Percentiles rank a stretch among this genome's conserved stretches.
phyloP scores from a whole-genome alignment of 1,139 yeast species.

The Candida anutae region DNA sequence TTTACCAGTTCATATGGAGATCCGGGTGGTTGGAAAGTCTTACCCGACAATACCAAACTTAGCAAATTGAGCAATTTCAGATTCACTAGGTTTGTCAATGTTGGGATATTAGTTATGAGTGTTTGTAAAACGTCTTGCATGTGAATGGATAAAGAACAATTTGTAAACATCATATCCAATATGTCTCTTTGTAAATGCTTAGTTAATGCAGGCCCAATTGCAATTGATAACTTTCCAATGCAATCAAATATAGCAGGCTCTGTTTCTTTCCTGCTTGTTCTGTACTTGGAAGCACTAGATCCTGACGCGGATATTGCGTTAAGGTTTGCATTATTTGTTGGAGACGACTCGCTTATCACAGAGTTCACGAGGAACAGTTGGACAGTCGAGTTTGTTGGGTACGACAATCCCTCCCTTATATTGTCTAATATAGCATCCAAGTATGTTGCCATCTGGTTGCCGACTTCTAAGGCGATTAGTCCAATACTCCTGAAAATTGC shows the following conservation, averaged over 20 bases:
- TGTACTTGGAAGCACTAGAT: slow-evolving; percentile 45
- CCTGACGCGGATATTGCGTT: slow-evolving; percentile 19
- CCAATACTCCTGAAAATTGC: slow-evolving; percentile 82
- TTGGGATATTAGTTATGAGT: slow-evolving; percentile 68
- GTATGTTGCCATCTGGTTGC: slow-evolving; percentile 82
- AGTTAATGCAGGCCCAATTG: slow-evolving; percentile 93
- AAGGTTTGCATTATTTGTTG: slow-evolving; percentile 11
- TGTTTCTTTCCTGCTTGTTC: slow-evolving; percentile 58
- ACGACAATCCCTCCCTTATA: slow-evolving; percentile 71
- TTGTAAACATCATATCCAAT: slow-evolving; percentile 63
- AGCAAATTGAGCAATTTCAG: slow-evolving; percentile 66
- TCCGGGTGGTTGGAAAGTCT: slow-evolving; percentile 78
- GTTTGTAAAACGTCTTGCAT: slow-evolving; percentile 69
- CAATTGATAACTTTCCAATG: slow-evolving; percentile 75
- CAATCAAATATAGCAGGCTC: slow-evolving; percentile 89
- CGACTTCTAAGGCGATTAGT: slow-evolving; percentile 73
- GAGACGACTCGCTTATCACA: slow-evolving; percentile 19
- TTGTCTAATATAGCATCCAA: slow-evolving; percentile 80
- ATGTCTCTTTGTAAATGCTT: slow-evolving; percentile 81
- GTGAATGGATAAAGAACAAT: slow-evolving; percentile 75
- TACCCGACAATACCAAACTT: slow-evolving; percentile 75
- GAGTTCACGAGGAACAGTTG: slow-evolving; percentile 40
- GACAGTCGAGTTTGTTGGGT: slow-evolving; percentile 30
- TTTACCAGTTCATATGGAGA: slow-evolving; percentile 66
- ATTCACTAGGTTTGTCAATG: slow-evolving; percentile 66